phyloP scores from a whole-genome alignment of 305 asterid species.

The Striga hermonthica region DNA sequence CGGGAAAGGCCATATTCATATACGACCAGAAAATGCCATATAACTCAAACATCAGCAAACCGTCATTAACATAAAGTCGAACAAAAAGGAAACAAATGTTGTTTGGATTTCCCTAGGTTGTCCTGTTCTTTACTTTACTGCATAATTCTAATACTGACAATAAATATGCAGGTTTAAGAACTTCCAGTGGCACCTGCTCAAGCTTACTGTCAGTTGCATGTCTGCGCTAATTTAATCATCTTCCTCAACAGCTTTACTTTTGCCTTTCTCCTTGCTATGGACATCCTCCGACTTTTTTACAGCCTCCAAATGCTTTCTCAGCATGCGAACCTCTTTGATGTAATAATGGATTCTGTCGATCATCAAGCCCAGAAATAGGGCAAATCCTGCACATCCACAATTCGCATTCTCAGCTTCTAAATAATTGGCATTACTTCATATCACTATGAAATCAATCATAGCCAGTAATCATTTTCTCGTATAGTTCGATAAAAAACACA shows the following conservation, averaged over 20 bases:
- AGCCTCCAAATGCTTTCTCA: constrained; percentile 66
- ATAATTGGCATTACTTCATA: background rate
- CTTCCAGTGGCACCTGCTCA: constrained; percentile 25
- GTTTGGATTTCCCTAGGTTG: constrained; percentile 24
- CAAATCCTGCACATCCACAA: constrained; percentile 50
- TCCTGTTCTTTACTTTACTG: constrained; percentile 27
- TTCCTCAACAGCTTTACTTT: constrained; percentile 39
- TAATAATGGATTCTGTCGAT: constrained; percentile 84
- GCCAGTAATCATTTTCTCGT: background rate
- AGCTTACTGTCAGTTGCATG: constrained; percentile 22
- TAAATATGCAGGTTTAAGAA: constrained; percentile 27
- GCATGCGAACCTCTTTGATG: constrained; percentile 64
- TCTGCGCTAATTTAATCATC: constrained; percentile 31
- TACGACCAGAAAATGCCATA: background rate
- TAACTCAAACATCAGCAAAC: constrained; percentile 24
- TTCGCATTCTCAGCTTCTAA: background rate
- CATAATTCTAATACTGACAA: constrained; percentile 21
- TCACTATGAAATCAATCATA: background rate
- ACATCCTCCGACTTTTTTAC: constrained; percentile 38
- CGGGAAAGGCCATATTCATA: constrained; percentile 8
- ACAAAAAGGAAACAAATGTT: constrained; percentile 10
- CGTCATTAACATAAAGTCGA: constrained; percentile 3
- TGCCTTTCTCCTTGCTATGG: constrained; percentile 39
- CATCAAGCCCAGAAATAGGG: constrained; percentile 70
- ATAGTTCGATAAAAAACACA: background rate